These are phyloP conservation scores for Cicer judaicum DNA, from an alignment of 306 rosid species.

Conservation along the genomic window DNA sequence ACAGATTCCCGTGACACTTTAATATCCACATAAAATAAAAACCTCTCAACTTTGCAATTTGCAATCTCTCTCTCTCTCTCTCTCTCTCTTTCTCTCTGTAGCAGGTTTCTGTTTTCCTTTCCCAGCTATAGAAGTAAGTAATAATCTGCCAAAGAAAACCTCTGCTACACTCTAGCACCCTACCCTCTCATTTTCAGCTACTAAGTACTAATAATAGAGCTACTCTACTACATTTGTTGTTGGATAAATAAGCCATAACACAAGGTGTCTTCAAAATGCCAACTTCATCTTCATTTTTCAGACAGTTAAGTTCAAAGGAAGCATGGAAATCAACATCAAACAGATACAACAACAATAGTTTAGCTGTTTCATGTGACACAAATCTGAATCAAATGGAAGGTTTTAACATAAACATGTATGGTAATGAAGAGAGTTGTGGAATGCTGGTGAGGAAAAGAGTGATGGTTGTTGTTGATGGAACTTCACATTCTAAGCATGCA, in stretches of 20 bases:
- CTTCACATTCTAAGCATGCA: constrained; percentile 83
- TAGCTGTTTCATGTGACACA: constrained; percentile 32
- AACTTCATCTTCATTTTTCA: constrained; percentile 59
- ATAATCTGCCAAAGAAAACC: constrained; percentile 37
- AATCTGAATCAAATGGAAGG: constrained; percentile 67
- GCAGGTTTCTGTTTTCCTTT: constrained; percentile 39
- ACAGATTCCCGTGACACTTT: constrained; percentile 82
- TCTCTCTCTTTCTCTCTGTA: constrained; percentile 21
- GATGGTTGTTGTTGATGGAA: constrained; percentile 85
- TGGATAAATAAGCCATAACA: not conserved
- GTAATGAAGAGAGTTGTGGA: constrained; percentile 55
- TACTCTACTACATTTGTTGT: constrained; percentile 5
- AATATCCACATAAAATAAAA: constrained; percentile 42
- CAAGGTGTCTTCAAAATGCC: constrained; percentile 50
- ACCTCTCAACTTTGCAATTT: constrained; percentile 24
- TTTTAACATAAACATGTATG: constrained; percentile 58
- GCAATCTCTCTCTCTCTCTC: constrained; percentile 20
- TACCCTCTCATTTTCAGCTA: constrained; percentile 36
- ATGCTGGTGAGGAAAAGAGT: constrained; percentile 72
- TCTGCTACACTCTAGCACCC: constrained; percentile 40
- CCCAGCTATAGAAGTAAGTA: constrained; percentile 23
- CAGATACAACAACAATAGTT: constrained; percentile 42
- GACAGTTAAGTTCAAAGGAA: constrained; percentile 71
- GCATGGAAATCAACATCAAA: constrained; percentile 70
- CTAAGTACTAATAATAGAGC: constrained; percentile 9